A percentile compares a stretch with the other conserved stretches of the same genome.
Evolutionary conservation across 345 rosid genomes (phyloP).

Genomic region (Erucastrum elatum): DNA sequence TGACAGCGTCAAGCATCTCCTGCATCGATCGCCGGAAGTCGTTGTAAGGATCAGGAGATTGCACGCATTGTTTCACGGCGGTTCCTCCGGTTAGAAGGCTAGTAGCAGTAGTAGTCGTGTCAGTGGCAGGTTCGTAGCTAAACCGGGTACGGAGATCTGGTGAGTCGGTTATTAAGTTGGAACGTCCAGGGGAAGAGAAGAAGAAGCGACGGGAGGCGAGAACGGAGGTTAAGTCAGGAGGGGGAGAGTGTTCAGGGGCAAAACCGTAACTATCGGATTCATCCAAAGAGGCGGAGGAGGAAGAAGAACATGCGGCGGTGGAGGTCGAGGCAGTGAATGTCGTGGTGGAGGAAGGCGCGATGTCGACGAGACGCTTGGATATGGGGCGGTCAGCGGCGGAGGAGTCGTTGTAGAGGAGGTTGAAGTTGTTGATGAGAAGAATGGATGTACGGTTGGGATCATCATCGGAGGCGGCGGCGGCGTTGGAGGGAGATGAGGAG

Average conservation of each 20-base stretch:
- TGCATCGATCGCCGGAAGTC: slow-evolving; percentile 81
- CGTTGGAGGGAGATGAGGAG: not conserved
- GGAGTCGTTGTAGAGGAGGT: slow-evolving; percentile 26
- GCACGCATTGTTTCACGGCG: slow-evolving; percentile 57
- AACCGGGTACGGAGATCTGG: slow-evolving; percentile 16
- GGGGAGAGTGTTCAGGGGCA: slow-evolving; percentile 31
- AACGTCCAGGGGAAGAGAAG: slow-evolving; percentile 83
- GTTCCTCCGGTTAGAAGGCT: slow-evolving; percentile 50
- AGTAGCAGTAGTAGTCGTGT: not conserved
- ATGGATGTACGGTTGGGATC: slow-evolving; percentile 28
- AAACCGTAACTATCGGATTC: slow-evolving; percentile 9
- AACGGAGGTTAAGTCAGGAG: slow-evolving; percentile 67
- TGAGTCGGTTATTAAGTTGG: slow-evolving; percentile 82
- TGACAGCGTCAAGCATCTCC: slow-evolving; percentile 87
- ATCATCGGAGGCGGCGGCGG: slow-evolving; percentile 12
- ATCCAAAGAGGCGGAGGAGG: slow-evolving; percentile 23
- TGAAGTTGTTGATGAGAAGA: slow-evolving; percentile 32
- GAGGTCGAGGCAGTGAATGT: slow-evolving; percentile 24
- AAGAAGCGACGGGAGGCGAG: slow-evolving; percentile 86
- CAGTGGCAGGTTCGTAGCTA: slow-evolving; percentile 1
- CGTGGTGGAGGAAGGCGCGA: slow-evolving; percentile 14
- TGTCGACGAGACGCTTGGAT: slow-evolving; percentile 21
- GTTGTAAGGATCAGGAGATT: slow-evolving; percentile 75
- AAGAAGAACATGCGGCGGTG: slow-evolving; percentile 21
- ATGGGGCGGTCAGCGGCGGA: not conserved